Conservation (phyloP, 805 yeast species). For the Kuraishia piskuri region DNA sequence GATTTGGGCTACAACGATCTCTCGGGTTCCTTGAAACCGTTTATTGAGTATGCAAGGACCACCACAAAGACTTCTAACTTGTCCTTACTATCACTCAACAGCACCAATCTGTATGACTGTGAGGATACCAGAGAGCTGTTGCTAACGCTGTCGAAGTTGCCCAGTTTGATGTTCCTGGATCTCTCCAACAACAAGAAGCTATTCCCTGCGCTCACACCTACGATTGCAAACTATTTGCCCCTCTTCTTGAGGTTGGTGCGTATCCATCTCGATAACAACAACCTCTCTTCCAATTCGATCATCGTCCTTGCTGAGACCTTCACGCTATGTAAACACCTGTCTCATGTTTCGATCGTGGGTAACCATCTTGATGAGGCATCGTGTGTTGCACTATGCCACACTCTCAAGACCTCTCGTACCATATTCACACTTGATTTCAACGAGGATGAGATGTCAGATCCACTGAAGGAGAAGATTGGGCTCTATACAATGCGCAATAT, state of each 20-base stretch:
- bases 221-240: conserved; percentile 59
- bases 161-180: conserved; percentile 63
- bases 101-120: conserved; percentile 48
- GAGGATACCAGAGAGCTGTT: conserved; percentile 42
- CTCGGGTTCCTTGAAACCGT: conserved; percentile 26
- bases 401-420: conserved; percentile 58
- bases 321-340: conserved; percentile 57
- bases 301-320: conserved; percentile 57
- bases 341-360: conserved; percentile 63
- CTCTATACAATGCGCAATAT: conserved; percentile 77
- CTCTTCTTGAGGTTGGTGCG: conserved; percentile 54
- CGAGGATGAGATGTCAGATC: conserved; percentile 48
- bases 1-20: conserved; percentile 83
- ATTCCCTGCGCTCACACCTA: conserved; percentile 53
- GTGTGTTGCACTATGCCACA: conserved; percentile 57
- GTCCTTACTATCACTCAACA: conserved; percentile 52
- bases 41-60: conserved; percentile 23
- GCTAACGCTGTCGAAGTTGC: conserved; percentile 41
- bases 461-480: conserved; percentile 64
- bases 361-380: conserved; percentile 52
- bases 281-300: conserved; percentile 45
- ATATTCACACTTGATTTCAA: conserved; percentile 65
- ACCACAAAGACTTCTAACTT: conserved; percentile 18
- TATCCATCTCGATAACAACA: conserved; percentile 65
- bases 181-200: conserved; percentile 60